Base-by-base conservation (phyloP, 352 stramenopile species). In the Phytopythium boreale region DNA sequence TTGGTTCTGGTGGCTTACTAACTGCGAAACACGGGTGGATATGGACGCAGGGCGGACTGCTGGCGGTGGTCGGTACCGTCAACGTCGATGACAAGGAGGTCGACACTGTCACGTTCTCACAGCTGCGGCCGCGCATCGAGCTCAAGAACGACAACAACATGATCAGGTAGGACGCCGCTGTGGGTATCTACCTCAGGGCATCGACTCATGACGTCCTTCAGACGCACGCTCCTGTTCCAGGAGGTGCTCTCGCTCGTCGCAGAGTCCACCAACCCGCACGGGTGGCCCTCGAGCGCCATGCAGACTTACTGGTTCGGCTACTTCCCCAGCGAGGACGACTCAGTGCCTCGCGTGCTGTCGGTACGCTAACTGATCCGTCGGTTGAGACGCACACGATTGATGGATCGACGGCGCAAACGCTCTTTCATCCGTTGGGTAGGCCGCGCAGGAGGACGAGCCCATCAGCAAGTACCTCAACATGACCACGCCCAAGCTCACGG, bases 271-370 rank as follows among this genome's bases (percentile, higher is more conserved):
- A 92, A 92, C 37, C 82, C 83, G 17, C 82, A 92, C 61, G 24
- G 68, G 29, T 92, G 83, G 83, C 83, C 81, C 4, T 44, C 70
- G 7, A 90, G 79, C 50, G 70, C 80, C 43, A 66, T 87, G 62
- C 83, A 91, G 58, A 92, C 83, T 8, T 94, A 94, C 61, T 89
- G 83, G 80, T 89, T 92, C 50, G 80, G 83, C 8, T 83, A 82
- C 58, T 91, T 87, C 52, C 61, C 63, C 1, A 72, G 87, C 55
- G 53, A 76, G 22, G 70, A 76, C 50, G 69, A 87, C 34, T 49
- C 19, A 14, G 31, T 82, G 1, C 85, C 82, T 1, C 69, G 59
- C 12, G 67, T 85, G 63, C 72, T 14, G 79, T 89, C 56, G 24
- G 71, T 63, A 37, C 39, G 36, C 14, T n/a, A 7, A 22, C 20